These are phyloP conservation scores for Peterozyma toletana DNA, from an alignment of 805 yeast species.

Conservation along the genomic window DNA sequence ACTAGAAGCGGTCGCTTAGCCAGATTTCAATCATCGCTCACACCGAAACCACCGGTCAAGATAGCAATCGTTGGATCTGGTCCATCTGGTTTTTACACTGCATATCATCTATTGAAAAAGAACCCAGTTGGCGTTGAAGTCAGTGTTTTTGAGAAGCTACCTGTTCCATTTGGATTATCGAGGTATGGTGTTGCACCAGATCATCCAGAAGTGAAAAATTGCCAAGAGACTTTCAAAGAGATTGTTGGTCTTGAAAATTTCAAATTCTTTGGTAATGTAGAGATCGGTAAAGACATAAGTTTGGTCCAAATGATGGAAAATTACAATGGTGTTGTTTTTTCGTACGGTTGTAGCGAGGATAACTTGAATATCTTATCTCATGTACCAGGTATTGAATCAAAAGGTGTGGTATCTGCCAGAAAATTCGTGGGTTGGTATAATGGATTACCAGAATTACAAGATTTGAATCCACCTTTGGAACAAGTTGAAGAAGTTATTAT, in stretches of 20 bases:
- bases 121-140: conserved; percentile 32
- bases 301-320: conserved; percentile 39
- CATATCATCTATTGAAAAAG: conserved; percentile 58
- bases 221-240: conserved; percentile 68
- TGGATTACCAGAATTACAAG: conserved; percentile 63
- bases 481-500: conserved; percentile 62
- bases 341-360: conserved; percentile 74
- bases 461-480: conserved; percentile 49
- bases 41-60: conserved; percentile 9
- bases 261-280: conserved; percentile 64
- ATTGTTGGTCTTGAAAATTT: conserved; percentile 31
- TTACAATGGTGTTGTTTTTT: conserved; percentile 69
- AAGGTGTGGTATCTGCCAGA: conserved; percentile 74
- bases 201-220: conserved; percentile 91
- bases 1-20: too few relatives aligned
- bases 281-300: conserved; percentile 56
- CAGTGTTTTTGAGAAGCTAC: conserved; percentile 76
- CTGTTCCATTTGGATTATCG: conserved; percentile 87
- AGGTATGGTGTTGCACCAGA: conserved; percentile 99
- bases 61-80: conserved; percentile 91
- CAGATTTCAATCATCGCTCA: too few relatives aligned
- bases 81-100: conserved; percentile 94
- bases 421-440: conserved; percentile 96
- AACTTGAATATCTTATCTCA: conserved; percentile 38
- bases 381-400: conserved; percentile 52